These are phyloP conservation scores for Polytrichum commune DNA, from an alignment of 225 moss, liverwort and hornwort species.

Conservation along the genomic window DNA sequence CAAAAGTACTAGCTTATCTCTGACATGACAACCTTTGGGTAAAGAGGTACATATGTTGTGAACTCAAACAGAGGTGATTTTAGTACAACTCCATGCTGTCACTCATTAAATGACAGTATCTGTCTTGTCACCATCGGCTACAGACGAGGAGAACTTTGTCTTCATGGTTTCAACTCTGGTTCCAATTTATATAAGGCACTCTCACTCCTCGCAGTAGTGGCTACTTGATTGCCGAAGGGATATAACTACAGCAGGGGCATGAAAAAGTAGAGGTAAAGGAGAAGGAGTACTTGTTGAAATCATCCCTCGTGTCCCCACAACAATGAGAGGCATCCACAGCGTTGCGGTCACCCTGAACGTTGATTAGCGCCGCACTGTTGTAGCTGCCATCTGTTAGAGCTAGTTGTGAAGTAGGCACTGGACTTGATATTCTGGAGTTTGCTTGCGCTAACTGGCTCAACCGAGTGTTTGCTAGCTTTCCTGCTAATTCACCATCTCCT, in stretches of 20 bases:
- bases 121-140: no score
- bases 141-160: no score
- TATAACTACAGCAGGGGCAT: neutral
- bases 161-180: no score
- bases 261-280: neutral
- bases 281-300: conserved; percentile 6
- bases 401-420: conserved; percentile 9
- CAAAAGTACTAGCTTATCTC: no score
- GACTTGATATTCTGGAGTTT: conserved; percentile 8
- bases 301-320: conserved; percentile 1
- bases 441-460: conserved; percentile 47
- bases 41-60: no score
- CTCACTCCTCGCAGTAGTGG: neutral
- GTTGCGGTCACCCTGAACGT: conserved; percentile 2
- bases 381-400: conserved; percentile 10
- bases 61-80: no score
- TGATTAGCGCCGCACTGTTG: conserved; percentile 2
- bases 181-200: no score
- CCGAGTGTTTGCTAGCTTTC: conserved; percentile 59
- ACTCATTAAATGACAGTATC: neutral
- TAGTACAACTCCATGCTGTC: neutral
- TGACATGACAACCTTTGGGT: no score
- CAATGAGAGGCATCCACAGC: conserved; percentile 10
- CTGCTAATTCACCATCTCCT: conserved; percentile 69
- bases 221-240: neutral